Conservation (phyloP, 2,329 filamentous ascomycete species). For the Epichloe aotearoae region DNA sequence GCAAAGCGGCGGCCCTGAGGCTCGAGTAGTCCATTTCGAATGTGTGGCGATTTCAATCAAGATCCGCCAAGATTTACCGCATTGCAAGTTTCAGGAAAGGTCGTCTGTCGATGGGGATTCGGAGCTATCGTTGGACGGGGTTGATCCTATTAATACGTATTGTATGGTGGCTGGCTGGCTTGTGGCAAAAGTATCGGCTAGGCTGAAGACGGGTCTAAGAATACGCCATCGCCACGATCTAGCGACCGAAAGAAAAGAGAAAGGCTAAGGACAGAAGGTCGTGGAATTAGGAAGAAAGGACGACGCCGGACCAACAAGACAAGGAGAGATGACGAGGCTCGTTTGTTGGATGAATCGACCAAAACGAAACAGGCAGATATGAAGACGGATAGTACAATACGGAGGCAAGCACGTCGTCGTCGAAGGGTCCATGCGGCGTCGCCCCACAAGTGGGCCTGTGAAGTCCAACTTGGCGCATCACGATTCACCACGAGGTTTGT, state of each 20-base stretch:
- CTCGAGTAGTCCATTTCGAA: constrained; percentile 55
- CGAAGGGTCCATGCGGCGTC: no score
- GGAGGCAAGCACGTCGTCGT: no score
- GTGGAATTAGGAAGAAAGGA: no score
- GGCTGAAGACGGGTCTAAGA: not conserved
- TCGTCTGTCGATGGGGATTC: not conserved
- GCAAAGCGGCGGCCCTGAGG: constrained; percentile 76
- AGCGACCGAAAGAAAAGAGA: not conserved
- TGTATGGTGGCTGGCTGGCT: not conserved
- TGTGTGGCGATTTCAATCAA: not conserved
- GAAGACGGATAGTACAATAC: no score
- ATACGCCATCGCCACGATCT: not conserved
- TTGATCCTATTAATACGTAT: not conserved
- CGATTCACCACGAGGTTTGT: no score
- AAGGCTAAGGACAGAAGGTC: not conserved
- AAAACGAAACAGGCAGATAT: no score
- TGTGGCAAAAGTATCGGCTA: not conserved
- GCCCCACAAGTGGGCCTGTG: no score
- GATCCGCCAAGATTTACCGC: not conserved
- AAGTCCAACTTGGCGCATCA: no score
- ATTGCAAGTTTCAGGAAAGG: not conserved
- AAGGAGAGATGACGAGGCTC: no score
- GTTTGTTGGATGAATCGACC: no score
- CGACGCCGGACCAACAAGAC: no score
- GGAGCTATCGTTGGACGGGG: not conserved